Evolutionary conservation across 176 grass and related monocot genomes (phyloP), one percentile per base, ranked within the genome.

Genomic region (Metroxylon sagu): DNA sequence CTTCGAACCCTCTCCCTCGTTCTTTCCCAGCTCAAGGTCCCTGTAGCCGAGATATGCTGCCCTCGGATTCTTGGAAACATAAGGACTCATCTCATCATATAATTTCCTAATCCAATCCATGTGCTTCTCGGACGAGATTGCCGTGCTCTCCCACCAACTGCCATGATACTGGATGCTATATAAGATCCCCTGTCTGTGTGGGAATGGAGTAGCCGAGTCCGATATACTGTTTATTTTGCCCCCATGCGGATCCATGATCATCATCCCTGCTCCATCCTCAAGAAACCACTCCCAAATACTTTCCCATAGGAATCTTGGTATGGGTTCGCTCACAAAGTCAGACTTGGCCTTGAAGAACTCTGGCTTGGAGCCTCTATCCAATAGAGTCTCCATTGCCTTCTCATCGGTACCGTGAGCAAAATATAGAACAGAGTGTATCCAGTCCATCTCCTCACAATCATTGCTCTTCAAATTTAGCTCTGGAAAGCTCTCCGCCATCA

Each of bases 1-100:
- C 53, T 25, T 55, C 5, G 50, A 57, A 49, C 72, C 72, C n/a
- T 60, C 23, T 18, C 53, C 16, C 21, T 65, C 63, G 19, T 94
- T 94, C 54, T 39, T 54, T 15, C 89, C 89, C 63, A 85, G 50
- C n/a, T 94, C 84, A 19, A 94, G 71, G 76, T 94, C 89, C 74
- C 81, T 79, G 64, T 79, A 88, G 63, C 85, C 88, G 28, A 88
- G 17, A 79, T 94, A 94, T 14, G 80, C 77, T 49, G 62, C 89
- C 29, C 84, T 73, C 3, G 89, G 89, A 23, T 51, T 28, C 16
- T 65, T 66, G 29, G 83, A 87, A 18, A 71, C 89, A 60, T 71
- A 94, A 15, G 84, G 74, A 17, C 43, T 55, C 88, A 93, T 79
- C 31, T 60, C 52, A 25, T 60, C 26, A 50, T 91, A 77, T 63